Base-by-base conservation (phyloP, 768 basidiomycete species). In the Leccinum ochraceum region DNA sequence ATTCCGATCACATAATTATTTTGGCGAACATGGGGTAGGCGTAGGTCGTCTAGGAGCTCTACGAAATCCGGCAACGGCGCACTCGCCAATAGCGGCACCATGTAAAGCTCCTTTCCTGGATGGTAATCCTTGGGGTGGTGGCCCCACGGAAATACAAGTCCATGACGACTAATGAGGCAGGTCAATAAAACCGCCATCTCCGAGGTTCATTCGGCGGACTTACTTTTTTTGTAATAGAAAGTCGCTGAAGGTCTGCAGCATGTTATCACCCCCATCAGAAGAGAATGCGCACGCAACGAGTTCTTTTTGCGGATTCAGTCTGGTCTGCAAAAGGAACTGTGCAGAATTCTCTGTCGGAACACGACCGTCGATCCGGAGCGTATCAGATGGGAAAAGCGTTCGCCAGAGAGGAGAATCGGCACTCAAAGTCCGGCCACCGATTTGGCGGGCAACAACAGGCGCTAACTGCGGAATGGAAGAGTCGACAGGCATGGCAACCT, bases 131-230 rank as follows among this genome's bases (percentile, higher is more conserved):
- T 87, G 9, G 90, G 87, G 44, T 84, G 82, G 52, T 78, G 79
- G 1, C 92, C 89, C 92, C 92, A 94, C 9, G 92, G 92, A 63
- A 94, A 93, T 20, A 93, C 83, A 22, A 94, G 81, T 10, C 90
- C 92, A 70, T 94, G 91, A 22, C 92, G 92, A 55, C 92, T 94
- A 72, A 60, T 62, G 49, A 62, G 13, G 28, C 13, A 34, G 3
- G 42, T 70, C 36, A 59, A 32, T 66, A 48, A 60, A 56, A n/a
- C n/a, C 54, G 59, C 2, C 36, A 57, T 58, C 63, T 58, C 63
- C 49, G 42, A 62, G 20, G 53, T 63, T 36, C 54, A 52, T 50
- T 48, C 26, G 24, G 56, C 39, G 65, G 56, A 77, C 86, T 59
- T 69, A 92, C 92, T 83, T 83, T 79, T 92, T 92, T 1, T 80